Base-by-base conservation (phyloP, 2,329 filamentous ascomycete species). In the Emmonsia crescens region DNA sequence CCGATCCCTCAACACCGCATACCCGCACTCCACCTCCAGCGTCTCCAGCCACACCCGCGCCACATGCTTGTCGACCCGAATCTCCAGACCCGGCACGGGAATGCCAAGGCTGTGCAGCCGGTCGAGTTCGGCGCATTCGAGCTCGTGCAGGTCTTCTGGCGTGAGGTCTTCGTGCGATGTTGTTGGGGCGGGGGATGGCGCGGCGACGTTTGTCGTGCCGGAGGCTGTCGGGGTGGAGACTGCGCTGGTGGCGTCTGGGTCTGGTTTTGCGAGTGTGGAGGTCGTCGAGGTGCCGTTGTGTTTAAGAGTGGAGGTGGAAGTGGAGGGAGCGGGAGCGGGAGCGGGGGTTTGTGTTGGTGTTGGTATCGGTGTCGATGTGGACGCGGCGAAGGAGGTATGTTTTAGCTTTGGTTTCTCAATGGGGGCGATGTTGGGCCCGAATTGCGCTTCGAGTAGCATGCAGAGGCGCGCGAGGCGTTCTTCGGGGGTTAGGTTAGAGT, bases 391-490 rank as follows among this genome's bases (percentile, higher is more conserved):
- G 21, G 33, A 42, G 16, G 36, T 60, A 60, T 67, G 71, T n/a
- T 70, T 66, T 36, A 77, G 68, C 73, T 73, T 85, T 83, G 63
- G 91, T 78, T 70, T 78, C 27, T 86, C 82, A 66, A 97, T 89
- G 4, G 93, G 91, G 0, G 83, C 80, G 61, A 97, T 86, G 63
- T 90, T 87, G 65, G 94, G 87, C 64, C 94, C 94, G 71, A 99
- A 99, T 74, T 99, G 94, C 2, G 92, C 89, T 79, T 99, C 94
- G 16, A 99, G 86, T 79, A 99, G 96, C 85, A 96, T 89, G 76
- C 95, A 88, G 24, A 99, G 85, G 40, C 93, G 87, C 65, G 88
- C 84, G 48, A 97, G 85, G 48, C 90, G 88, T 68, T 96, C 90
- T 52, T 87, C 81, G 0, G 91, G 81, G 10, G 83, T 83, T 49